Evolutionary conservation across 1,284 basidiomycete genomes (phyloP).

Genomic region (Ganoderma multipileum): DNA sequence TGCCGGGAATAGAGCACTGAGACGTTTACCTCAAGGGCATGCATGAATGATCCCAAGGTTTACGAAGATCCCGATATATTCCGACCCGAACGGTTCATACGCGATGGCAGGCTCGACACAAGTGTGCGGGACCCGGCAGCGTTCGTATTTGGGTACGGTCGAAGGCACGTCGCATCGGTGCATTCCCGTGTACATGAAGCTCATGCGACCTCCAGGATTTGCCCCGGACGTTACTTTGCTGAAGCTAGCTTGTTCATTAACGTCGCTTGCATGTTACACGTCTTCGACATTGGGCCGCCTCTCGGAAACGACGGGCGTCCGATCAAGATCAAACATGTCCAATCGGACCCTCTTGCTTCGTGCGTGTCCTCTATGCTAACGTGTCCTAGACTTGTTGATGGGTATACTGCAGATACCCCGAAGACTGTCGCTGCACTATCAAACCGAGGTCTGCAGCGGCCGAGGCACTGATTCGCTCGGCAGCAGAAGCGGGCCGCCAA

Average conservation of each 20-base stretch:
- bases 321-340: slow-evolving; percentile 3
- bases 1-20: no score
- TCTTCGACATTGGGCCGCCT: slow-evolving; percentile 17
- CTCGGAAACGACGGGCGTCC: slow-evolving; percentile 9
- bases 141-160: slow-evolving; percentile 31
- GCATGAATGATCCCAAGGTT: no score
- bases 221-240: slow-evolving; percentile 24
- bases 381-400: no score
- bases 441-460: slow-evolving; percentile 3
- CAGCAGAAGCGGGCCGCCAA: background rate
- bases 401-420: slow-evolving; percentile 3
- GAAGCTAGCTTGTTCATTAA: slow-evolving; percentile 16
- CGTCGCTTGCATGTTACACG: slow-evolving; percentile 14
- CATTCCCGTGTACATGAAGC: background rate
- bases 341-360: slow-evolving; percentile 11
- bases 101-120: slow-evolving; percentile 17
- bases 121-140: slow-evolving; percentile 15
- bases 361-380: background rate
- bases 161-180: slow-evolving; percentile 1
- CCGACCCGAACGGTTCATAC: no score
- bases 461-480: background rate
- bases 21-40: no score
- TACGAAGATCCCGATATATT: no score
- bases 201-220: slow-evolving; percentile 9
- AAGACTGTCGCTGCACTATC: slow-evolving; percentile 13